Evolutionary conservation across 2,329 filamentous ascomycete species (phyloP), one percentile per base, ranked within the genome.

Genomic region (Ceratocystis ficicola): DNA sequence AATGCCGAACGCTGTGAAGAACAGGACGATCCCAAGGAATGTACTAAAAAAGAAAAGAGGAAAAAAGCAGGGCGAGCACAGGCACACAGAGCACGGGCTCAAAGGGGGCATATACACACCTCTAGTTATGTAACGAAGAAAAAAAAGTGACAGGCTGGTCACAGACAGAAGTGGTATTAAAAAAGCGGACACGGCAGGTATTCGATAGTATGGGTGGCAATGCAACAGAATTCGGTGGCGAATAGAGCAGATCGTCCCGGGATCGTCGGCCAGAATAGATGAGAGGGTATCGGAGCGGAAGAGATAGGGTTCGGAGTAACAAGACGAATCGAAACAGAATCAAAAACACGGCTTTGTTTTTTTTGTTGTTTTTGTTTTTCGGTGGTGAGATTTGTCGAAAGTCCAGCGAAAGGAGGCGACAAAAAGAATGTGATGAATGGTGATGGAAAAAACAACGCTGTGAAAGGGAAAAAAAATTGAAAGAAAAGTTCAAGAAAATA

Each of bases 131-230:
- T 59, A 59, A 59, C 48, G 55, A 32, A 30, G 12, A 32, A 59
- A 52, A 52, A 52, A 44, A 36, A 36, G 65, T 64, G 65, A 66
- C 65, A 66, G 52, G 52, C 62, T 66, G 62, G 65, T 64, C 65
- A 66, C 65, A 50, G 57, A 22, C 61, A 66, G 62, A 44, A 36
- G 65, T 61, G 44, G 30, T 64, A 28, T 64, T 61, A 32, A 66
- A 46, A 28, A 57, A 7, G 22, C n/a, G 44, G 36, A 64, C 32
- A 66, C 60, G 60, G 59, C 61, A 50, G 57, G n/a, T 5, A 32
- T 41, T 41, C 36, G 36, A 41, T 41, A 41, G 36, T 41, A 41
- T 41, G 36, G 36, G 36, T 41, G n/a, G 22, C 44, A 32, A 64
- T 62, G 36, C 41, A 30, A 22, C 28, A 22, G 57, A 25, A 36